These are phyloP conservation scores for Oidiodendron maius DNA, from an alignment of 495 filamentous ascomycete genomes.

Conservation along the genomic window DNA sequence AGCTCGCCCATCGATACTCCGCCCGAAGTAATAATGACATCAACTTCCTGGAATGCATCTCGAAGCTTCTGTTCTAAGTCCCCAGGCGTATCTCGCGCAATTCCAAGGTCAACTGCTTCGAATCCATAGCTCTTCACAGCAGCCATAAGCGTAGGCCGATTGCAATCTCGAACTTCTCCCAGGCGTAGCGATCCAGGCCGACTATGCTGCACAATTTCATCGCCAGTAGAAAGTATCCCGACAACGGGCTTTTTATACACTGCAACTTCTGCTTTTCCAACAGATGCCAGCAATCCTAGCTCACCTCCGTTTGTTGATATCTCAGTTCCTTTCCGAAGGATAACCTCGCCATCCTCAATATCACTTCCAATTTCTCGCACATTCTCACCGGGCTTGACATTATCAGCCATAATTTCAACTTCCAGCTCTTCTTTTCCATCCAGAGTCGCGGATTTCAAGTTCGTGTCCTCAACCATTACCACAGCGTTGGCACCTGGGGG, in stretches of 20 bases:
- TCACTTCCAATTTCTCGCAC: conserved; percentile 90
- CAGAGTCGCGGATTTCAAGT: conserved; percentile 62
- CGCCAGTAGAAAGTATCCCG: conserved; percentile 88
- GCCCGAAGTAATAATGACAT: conserved; percentile 87
- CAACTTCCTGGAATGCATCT: conserved; percentile 62
- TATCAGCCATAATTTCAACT: conserved; percentile 74
- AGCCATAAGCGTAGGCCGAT: conserved; percentile 77
- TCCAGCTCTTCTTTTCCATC: conserved; percentile 81
- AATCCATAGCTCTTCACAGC: conserved; percentile 73
- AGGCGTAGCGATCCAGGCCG: conserved; percentile 54
- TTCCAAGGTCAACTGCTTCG: conserved; percentile 77
- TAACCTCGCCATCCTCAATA: conserved; percentile 56
- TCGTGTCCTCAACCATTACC: conserved; percentile 96
- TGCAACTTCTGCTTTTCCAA: conserved; percentile 67
- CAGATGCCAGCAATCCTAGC: conserved; percentile 80
- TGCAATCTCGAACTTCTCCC: conserved; percentile 90
- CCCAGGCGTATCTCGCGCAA: conserved; percentile 73
- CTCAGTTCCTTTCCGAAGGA: conserved; percentile 69
- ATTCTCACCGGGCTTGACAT: conserved; percentile 76
- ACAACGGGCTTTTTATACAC: conserved; percentile 74
- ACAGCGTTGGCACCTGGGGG: conserved; percentile 86
- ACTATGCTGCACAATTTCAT: conserved; percentile 82
- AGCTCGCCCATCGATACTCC: conserved; percentile 98
- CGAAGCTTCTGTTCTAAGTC: conserved; percentile 72
- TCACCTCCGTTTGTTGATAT: conserved; percentile 85